Conservation (phyloP, 306 rosid species). For the Casuarina cunninghamiana region DNA sequence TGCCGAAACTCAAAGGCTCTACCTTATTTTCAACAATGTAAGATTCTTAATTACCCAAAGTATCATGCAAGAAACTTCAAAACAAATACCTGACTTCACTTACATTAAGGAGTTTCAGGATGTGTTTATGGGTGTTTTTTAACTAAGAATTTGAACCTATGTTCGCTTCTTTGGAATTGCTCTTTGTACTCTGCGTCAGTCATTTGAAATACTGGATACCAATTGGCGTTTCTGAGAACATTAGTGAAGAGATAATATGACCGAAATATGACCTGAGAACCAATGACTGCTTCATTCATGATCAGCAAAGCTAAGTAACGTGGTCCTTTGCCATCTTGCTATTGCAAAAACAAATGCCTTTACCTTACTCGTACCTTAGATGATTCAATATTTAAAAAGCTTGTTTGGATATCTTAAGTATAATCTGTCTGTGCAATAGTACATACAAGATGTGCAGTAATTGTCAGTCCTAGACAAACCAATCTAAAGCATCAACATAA, state of each 20-base stretch:
- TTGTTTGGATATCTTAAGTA: no score
- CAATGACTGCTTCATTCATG: not conserved
- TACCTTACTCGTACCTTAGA: not conserved
- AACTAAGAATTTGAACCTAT: no score
- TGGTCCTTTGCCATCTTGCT: no score
- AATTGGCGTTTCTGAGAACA: not conserved
- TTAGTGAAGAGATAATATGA: not conserved
- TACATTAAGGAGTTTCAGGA: not conserved
- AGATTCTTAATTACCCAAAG: not conserved
- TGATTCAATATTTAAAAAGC: not conserved
- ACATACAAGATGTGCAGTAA: not conserved
- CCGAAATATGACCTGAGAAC: not conserved
- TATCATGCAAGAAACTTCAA: not conserved
- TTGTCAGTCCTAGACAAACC: not conserved
- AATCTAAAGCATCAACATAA: not conserved
- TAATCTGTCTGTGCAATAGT: not conserved
- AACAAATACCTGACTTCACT: not conserved
- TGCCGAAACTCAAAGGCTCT: not conserved
- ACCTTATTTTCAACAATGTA: not conserved
- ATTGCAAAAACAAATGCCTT: not conserved
- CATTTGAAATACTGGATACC: not conserved
- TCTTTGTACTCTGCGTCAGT: not conserved
- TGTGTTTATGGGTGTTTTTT: no score
- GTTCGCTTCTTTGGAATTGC: not conserved
- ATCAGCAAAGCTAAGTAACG: not conserved